Evolutionary conservation across 139 green algal genomes (phyloP).

Genomic region (Closterium sp.): DNA sequence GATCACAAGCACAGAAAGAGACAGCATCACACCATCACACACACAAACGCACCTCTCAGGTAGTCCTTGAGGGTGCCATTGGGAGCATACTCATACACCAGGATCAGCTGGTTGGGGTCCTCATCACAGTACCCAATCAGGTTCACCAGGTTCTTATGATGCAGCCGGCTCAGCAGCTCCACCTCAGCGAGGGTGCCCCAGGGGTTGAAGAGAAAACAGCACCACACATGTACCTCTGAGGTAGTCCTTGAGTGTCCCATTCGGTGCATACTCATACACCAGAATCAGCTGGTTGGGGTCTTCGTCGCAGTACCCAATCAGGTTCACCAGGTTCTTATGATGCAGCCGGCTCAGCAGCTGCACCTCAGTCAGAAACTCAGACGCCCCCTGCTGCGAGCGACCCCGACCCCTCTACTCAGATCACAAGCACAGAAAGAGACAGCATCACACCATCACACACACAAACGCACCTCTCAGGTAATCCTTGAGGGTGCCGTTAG

Average conservation of each 20-base stretch:
- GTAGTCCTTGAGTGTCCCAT: slow-evolving; percentile 21
- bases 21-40: too few species aligned
- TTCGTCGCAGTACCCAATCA: slow-evolving; percentile 31
- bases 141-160: too few species aligned
- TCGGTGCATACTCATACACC: slow-evolving; percentile 6
- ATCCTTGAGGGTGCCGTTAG: slow-evolving; percentile 14
- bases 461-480: slow-evolving; percentile 17
- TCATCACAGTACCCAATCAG: too few species aligned
- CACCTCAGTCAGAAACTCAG: slow-evolving; percentile 35
- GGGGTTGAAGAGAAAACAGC: too few species aligned
- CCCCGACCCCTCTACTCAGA: background rate
- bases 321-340: slow-evolving; percentile 29
- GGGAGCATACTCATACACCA: too few species aligned
- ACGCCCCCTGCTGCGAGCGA: slow-evolving; percentile 34
- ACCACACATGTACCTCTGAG: background rate
- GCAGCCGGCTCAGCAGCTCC: slow-evolving; percentile 14
- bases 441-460: too few species aligned
- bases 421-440: too few species aligned
- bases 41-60: slow-evolving; percentile 11
- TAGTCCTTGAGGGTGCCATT: slow-evolving; percentile 18
- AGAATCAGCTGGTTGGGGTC: slow-evolving; percentile 22
- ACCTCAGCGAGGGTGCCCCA: slow-evolving; percentile 14
- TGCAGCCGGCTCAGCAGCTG: slow-evolving; percentile 28
- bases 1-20: too few species aligned
- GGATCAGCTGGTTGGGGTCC: too few species aligned